Conservation (phyloP, 345 rosid genomes). For the Ricinus communis region DNA sequence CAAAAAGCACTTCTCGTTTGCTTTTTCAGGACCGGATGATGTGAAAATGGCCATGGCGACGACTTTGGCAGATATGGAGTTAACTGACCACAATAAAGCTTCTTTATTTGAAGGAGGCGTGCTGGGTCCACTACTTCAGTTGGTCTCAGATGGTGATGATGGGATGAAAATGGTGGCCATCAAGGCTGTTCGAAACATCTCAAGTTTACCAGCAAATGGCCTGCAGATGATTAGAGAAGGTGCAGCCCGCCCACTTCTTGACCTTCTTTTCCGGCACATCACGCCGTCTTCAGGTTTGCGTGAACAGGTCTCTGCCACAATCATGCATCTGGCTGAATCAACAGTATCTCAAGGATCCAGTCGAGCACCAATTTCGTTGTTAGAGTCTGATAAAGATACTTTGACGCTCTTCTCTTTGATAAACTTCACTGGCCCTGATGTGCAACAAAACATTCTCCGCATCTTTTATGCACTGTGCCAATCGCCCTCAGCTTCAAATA, state of each 20-base stretch:
- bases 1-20: constrained; percentile 6
- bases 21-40: constrained; percentile 54
- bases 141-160: constrained; percentile 38
- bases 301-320: constrained; percentile 50
- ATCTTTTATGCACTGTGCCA: constrained; percentile 58
- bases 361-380: constrained; percentile 33
- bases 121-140: constrained; percentile 49
- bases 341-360: constrained; percentile 44
- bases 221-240: constrained; percentile 65
- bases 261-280: constrained; percentile 45
- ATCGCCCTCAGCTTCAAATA: constrained; percentile 45
- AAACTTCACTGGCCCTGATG: constrained; percentile 45
- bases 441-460: constrained; percentile 54
- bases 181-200: constrained; percentile 53
- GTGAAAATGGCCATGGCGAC: constrained; percentile 50
- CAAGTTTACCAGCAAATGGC: constrained; percentile 53
- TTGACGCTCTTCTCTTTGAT: constrained; percentile 54
- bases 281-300: constrained; percentile 45
- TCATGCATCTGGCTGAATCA: constrained; percentile 60
- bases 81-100: constrained; percentile 60
- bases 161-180: constrained; percentile 45
- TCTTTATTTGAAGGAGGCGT: constrained; percentile 54
- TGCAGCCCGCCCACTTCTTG: constrained; percentile 44
- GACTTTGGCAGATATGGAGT: constrained; percentile 59
- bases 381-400: constrained; percentile 56